Conservation (phyloP, 1,284 basidiomycete species). For the Pseudomicrostroma phylloplanum region DNA sequence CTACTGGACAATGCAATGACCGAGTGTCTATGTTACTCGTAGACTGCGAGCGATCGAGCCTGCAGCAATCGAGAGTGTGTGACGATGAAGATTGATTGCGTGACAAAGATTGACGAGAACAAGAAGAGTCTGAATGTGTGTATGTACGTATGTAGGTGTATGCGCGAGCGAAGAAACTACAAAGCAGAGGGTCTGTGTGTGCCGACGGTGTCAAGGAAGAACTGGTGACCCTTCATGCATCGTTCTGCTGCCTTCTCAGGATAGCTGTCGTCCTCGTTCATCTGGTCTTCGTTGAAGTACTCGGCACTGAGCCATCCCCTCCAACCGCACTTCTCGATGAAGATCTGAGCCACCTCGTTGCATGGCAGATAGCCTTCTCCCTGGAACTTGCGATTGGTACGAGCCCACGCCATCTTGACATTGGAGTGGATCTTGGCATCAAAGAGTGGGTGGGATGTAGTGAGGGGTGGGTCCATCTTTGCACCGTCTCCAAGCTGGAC, state of each 20-base stretch:
- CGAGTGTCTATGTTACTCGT: too few species aligned
- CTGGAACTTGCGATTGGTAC: constrained; percentile 10
- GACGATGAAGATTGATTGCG: too few species aligned
- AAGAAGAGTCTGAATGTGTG: too few species aligned
- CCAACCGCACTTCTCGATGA: constrained; percentile 5
- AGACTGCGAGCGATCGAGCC: too few species aligned
- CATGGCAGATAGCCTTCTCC: constrained; percentile 15
- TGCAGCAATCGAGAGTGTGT: too few species aligned
- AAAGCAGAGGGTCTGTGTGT: too few species aligned
- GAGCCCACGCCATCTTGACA: constrained; percentile 17
- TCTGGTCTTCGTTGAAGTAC: constrained; percentile 8
- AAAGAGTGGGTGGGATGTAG: constrained; percentile 8
- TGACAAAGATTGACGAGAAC: too few species aligned
- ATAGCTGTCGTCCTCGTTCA: neutral
- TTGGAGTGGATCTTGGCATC: constrained; percentile 14
- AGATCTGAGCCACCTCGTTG: neutral
- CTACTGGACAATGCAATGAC: too few species aligned
- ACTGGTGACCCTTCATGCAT: neutral
- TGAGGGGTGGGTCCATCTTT: constrained; percentile 8
- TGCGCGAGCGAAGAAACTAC: too few species aligned
- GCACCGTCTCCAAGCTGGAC: constrained; percentile 23
- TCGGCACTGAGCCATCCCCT: constrained; percentile 10
- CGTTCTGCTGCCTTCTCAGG: neutral
- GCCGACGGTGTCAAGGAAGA: neutral
- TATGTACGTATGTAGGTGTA: too few species aligned